Conservation (phyloP, 2,329 filamentous ascomycete genomes). For the Aureobasidium sp. region DNA sequence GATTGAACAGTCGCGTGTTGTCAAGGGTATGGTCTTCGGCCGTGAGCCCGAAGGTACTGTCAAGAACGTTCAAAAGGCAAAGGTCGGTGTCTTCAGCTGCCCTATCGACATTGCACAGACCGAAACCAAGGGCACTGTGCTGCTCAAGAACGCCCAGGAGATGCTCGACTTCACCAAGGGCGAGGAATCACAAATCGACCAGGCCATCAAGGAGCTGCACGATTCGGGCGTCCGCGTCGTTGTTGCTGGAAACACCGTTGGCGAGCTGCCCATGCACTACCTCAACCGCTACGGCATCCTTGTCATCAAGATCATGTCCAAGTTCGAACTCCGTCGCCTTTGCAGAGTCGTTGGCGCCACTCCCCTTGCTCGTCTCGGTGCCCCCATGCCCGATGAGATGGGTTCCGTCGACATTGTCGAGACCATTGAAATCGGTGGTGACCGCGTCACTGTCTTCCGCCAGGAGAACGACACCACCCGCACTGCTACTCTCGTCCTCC, state of each 20-base stretch:
- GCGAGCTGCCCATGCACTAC: constrained; percentile 94
- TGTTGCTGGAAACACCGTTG: constrained; percentile 84
- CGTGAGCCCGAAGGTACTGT: constrained; percentile 83
- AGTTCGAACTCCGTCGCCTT: constrained; percentile 90
- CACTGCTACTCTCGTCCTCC: constrained; percentile 87
- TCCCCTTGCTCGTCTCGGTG: constrained; percentile 87
- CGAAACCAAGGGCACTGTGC: constrained; percentile 96
- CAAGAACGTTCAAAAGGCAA: constrained; percentile 87
- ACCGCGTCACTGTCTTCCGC: constrained; percentile 95
- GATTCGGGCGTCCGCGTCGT: constrained; percentile 90
- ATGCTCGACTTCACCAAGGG: constrained; percentile 98
- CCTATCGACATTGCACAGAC: constrained; percentile 93
- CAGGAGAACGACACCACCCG: constrained; percentile 89
- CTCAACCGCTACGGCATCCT: constrained; percentile 96
- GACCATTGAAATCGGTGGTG: constrained; percentile 94
- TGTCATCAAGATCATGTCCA: constrained; percentile 92
- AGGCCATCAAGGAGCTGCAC: constrained; percentile 86
- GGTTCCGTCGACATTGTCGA: constrained; percentile 89
- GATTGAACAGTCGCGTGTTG: constrained; percentile 85
- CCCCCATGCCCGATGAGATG: constrained; percentile 99
- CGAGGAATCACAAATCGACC: constrained; percentile 86
- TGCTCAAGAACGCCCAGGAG: constrained; percentile 94
- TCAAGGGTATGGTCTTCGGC: constrained; percentile 97
- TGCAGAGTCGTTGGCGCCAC: constrained; percentile 96
- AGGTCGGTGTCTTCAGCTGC: constrained; percentile 95